phyloP scores from a whole-genome alignment of 371 early-diverging fungal species.

The Mortierella sp. region DNA sequence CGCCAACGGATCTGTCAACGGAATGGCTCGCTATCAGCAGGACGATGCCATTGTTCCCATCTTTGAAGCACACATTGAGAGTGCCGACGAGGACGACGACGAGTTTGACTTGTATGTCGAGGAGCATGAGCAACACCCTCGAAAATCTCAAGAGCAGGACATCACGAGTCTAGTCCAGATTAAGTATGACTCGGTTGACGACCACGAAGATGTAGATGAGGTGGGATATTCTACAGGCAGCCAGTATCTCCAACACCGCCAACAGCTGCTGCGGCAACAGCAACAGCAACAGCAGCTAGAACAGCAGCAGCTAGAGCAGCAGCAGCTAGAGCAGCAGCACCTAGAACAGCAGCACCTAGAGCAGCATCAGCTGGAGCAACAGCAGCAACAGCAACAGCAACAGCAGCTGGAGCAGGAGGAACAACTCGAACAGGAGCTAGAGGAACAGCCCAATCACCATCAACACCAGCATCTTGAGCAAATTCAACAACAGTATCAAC shows the following conservation, averaged over 20 bases:
- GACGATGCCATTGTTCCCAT: constrained; percentile 48
- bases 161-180: neutral
- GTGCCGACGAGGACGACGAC: constrained; percentile 48
- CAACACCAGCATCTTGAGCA: too few species aligned
- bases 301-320: too few species aligned
- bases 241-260: too few species aligned
- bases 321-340: too few species aligned
- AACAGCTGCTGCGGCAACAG: too few species aligned
- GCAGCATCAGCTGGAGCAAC: neutral
- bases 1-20: constrained; percentile 21
- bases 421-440: too few species aligned
- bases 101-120: constrained; percentile 35
- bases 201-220: constrained; percentile 8
- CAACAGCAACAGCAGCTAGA: too few species aligned
- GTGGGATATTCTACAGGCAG: neutral
- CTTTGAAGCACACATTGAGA: constrained; percentile 41
- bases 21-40: constrained; percentile 24
- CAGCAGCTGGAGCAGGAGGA: too few species aligned
- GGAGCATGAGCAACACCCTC: constrained; percentile 40
- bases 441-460: too few species aligned
- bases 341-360: too few species aligned
- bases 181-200: neutral
- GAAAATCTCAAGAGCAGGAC: constrained; percentile 6
- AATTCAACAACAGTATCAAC: too few species aligned
- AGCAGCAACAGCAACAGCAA: too few species aligned